These are phyloP conservation scores for Nicotiana attenuata DNA, from an alignment of 257 asterid species.

Conservation along the genomic window DNA sequence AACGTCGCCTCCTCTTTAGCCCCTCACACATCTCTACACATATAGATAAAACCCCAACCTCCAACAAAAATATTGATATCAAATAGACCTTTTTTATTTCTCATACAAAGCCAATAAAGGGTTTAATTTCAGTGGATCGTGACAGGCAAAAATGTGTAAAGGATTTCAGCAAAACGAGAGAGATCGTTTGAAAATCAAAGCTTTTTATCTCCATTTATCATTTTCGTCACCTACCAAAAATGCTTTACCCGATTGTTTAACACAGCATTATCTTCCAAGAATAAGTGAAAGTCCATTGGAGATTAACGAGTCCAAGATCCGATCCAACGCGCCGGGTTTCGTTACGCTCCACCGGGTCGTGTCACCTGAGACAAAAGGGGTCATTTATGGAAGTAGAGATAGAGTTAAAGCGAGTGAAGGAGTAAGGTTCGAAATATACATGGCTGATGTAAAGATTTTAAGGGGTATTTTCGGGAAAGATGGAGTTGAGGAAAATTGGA, in stretches of 20 bases:
- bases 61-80: too few relatives aligned
- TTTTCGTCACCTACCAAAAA: slow-evolving; percentile 10
- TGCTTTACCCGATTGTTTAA: slow-evolving; percentile 32
- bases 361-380: slow-evolving; percentile 12
- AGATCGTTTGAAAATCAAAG: slow-evolving; percentile 45
- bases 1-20: slow-evolving; percentile 9
- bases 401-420: slow-evolving; percentile 53
- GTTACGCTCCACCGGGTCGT: slow-evolving; percentile 56
- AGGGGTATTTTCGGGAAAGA: slow-evolving; percentile 60
- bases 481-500: slow-evolving; percentile 40
- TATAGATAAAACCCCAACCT: not conserved
- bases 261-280: slow-evolving; percentile 64
- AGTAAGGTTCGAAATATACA: slow-evolving; percentile 49
- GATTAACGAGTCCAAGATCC: slow-evolving; percentile 47
- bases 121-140: too few relatives aligned
- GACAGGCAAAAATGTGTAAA: slow-evolving; percentile 43
- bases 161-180: slow-evolving; percentile 45
- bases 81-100: too few relatives aligned
- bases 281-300: slow-evolving; percentile 48
- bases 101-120: too few relatives aligned
- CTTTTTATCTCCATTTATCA: slow-evolving; percentile 45
- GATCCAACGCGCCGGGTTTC: slow-evolving; percentile 54
- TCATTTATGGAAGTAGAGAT: slow-evolving; percentile 49
- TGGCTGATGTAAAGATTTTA: slow-evolving; percentile 38
- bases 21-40: not conserved